Percentiles rank a stretch among this genome's conserved stretches.
These are phyloP conservation scores for Malassezia equina DNA, from an alignment of 1,284 basidiomycete species.

Conservation along the genomic window DNA sequence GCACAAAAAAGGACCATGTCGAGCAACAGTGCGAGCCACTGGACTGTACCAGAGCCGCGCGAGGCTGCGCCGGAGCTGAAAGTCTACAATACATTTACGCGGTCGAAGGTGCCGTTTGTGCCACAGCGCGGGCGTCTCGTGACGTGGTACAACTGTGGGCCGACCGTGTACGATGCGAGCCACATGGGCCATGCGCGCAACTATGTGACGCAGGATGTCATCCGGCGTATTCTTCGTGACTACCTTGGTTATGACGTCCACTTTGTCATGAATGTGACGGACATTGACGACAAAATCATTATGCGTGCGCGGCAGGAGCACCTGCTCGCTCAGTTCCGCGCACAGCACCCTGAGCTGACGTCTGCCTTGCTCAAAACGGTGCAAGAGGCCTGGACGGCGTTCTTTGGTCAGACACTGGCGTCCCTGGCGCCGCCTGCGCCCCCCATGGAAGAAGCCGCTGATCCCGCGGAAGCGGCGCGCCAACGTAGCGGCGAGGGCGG, in stretches of 20 bases:
- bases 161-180: conserved; percentile 96
- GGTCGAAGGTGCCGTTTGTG: conserved; percentile 67
- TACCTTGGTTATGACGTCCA: conserved; percentile 96
- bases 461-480: conserved; percentile 22
- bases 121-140: conserved; percentile 71
- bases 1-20: conserved; percentile 1
- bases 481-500: conserved; percentile 32
- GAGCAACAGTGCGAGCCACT: neutral
- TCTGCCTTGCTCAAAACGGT: conserved; percentile 27
- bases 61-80: conserved; percentile 54
- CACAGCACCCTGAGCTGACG: conserved; percentile 27
- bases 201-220: conserved; percentile 94
- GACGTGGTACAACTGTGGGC: conserved; percentile 96
- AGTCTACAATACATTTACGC: conserved; percentile 88
- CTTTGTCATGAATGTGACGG: conserved; percentile 99
- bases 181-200: conserved; percentile 99
- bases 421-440: conserved; percentile 37
- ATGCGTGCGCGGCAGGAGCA: conserved; percentile 33
- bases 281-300: conserved; percentile 95
- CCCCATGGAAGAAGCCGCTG: conserved; percentile 26
- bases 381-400: conserved; percentile 35
- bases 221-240: conserved; percentile 82
- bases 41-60: conserved; percentile 6
- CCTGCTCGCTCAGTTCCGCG: conserved; percentile 54
- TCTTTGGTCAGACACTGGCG: conserved; percentile 33